These are phyloP conservation scores for Carallia brachiata DNA, from an alignment of 345 rosid genomes.

Conservation along the genomic window DNA sequence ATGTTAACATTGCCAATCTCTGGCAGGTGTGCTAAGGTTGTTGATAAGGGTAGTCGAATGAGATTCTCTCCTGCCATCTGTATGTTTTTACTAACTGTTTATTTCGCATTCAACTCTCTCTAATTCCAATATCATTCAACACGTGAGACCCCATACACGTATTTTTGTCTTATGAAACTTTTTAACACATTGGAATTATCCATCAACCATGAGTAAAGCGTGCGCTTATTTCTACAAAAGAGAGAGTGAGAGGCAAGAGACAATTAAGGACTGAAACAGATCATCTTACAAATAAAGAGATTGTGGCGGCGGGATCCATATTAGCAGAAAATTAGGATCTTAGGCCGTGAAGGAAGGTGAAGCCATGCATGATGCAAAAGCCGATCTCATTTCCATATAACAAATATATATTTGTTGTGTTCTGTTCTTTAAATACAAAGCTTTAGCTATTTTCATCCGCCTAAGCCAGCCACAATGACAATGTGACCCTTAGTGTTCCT, in stretches of 20 bases:
- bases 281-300: background rate
- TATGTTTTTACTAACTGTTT: background rate
- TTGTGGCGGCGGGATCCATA: conserved; percentile 2
- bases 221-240: too few relatives aligned
- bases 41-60: background rate
- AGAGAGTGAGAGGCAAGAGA: too few relatives aligned
- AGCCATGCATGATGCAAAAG: conserved; percentile 15
- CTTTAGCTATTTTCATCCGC: background rate
- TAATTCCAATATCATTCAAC: too few relatives aligned
- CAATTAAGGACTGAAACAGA: too few relatives aligned
- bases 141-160: too few relatives aligned
- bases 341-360: conserved; percentile 23
- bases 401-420: background rate
- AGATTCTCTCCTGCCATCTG: conserved; percentile 6
- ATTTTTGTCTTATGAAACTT: too few relatives aligned
- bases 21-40: conserved; percentile 10
- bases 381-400: conserved; percentile 11
- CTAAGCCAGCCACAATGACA: background rate
- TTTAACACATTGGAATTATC: too few relatives aligned
- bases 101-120: background rate
- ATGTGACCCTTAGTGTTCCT: background rate
- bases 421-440: too few relatives aligned
- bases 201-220: too few relatives aligned
- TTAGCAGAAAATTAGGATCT: conserved; percentile 10
- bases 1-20: conserved; percentile 21